A percentile compares a stretch with the other conserved stretches of the same genome.
Conservation (phyloP, 1,284 basidiomycete species). For the Crocinoboletus sp. region DNA sequence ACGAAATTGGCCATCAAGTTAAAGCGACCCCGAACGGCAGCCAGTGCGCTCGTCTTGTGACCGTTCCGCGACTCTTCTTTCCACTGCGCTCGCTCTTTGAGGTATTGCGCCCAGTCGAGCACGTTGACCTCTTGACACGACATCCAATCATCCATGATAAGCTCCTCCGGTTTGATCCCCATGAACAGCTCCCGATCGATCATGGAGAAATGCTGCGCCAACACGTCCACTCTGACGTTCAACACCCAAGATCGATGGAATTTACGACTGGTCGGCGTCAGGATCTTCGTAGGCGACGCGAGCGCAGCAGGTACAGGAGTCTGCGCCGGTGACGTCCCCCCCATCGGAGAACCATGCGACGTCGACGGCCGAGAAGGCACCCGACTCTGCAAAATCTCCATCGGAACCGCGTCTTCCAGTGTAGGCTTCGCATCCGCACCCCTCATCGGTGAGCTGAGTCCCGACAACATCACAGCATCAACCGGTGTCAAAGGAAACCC, state of each 20-base stretch:
- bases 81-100: constrained; percentile 69
- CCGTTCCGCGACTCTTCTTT: constrained; percentile 57
- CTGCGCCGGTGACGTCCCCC: constrained; percentile 7
- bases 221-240: constrained; percentile 48
- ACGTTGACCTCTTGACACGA: constrained; percentile 62
- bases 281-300: constrained; percentile 31
- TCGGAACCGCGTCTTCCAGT: constrained; percentile 57
- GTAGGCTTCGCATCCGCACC: constrained; percentile 45
- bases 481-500: constrained; percentile 18
- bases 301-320: constrained; percentile 25
- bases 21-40: constrained; percentile 81
- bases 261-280: constrained; percentile 30
- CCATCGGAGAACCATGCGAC: constrained; percentile 29
- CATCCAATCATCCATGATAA: constrained; percentile 69
- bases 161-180: constrained; percentile 78
- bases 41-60: constrained; percentile 65
- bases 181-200: constrained; percentile 87
- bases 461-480: constrained; percentile 6
- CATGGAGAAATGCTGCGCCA: constrained; percentile 81
- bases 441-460: constrained; percentile 30
- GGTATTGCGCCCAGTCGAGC: constrained; percentile 78
- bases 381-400: constrained; percentile 62
- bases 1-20: constrained; percentile 85
- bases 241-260: constrained; percentile 67
- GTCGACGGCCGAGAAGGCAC: constrained; percentile 40